Evolutionary conservation across 2,329 filamentous ascomycete species (phyloP), one percentile per base, ranked within the genome.

Genomic region (Emericellopsis atlantica): DNA sequence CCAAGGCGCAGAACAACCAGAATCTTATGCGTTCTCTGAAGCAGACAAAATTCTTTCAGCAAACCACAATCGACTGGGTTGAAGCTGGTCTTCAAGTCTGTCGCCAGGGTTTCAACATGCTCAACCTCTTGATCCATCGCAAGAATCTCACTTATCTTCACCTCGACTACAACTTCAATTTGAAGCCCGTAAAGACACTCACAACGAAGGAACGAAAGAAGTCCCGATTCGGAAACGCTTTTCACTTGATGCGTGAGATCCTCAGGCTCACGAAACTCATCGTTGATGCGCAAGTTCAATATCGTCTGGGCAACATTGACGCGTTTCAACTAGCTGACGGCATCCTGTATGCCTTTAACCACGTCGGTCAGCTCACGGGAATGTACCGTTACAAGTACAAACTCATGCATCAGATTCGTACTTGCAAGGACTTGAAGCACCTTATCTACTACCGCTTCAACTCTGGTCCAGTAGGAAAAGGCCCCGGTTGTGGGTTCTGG

Each of bases 351-450:
- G 93, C 92, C 15, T 98, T 98, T 69, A 98, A 98, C 64, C 92
- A 98, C 52, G 92, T 98, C 43, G 92, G 92, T 46, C 93, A 98
- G 62, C 70, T 98, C 46, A 98, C 92, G 14, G 92, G 92, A 58
- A 98, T 98, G 92, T 98, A 98, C 65, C 84, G 92, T 45, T 98
- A 98, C 75, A 98, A 98, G 72, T 98, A 98, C 70, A 98, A 98
- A 72, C 73, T 98, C 43, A 98, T 98, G 92, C 92, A 98, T 60
- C 92, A 98, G 62, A 98, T 98, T 53, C 86, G 92, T 52, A 94
- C 92, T 1, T 98, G 92, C 71, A 98, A 98, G 64, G 92, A 98
- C 64, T 62, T 98, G 57, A 98, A 98, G 75, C 92, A 98, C 74
- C 67, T 98, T 46, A 96, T 98, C 49, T 98, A 98, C 67, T 96